phyloP scores from a whole-genome alignment of 257 asterid genomes.

The Capsicum rhomboideum region DNA sequence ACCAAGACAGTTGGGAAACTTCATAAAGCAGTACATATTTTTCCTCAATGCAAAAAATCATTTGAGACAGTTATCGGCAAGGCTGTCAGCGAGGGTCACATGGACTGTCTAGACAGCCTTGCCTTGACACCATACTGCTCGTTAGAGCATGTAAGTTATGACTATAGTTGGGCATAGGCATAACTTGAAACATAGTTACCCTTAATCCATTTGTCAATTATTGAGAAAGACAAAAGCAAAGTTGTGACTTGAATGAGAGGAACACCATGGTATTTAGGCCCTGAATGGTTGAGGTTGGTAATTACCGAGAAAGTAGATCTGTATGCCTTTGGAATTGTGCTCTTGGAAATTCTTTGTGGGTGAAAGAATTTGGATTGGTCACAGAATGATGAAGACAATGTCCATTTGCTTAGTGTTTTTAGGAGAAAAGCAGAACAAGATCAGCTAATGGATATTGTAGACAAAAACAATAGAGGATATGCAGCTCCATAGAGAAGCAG shows the following conservation, averaged over 20 bases:
- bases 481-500: background rate
- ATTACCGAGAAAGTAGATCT: slow-evolving; percentile 5
- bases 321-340: background rate
- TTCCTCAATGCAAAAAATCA: no score
- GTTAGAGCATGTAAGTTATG: no score
- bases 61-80: no score
- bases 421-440: background rate
- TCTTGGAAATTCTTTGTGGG: background rate
- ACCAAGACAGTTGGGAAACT: no score
- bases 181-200: no score
- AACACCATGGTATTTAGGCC: no score
- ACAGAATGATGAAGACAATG: background rate
- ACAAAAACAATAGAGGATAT: background rate
- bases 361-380: slow-evolving; percentile 16
- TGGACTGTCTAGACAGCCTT: no score
- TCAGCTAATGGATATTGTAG: background rate
- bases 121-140: no score
- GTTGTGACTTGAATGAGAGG: slow-evolving; percentile 17
- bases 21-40: no score
- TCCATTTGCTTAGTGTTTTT: background rate
- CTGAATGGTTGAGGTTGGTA: no score
- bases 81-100: no score
- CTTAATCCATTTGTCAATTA: slow-evolving; percentile 16
- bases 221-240: slow-evolving; percentile 14
- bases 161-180: no score